Base-by-base conservation (phyloP, 805 yeast genomes). In the Candida nanaspora region DNA sequence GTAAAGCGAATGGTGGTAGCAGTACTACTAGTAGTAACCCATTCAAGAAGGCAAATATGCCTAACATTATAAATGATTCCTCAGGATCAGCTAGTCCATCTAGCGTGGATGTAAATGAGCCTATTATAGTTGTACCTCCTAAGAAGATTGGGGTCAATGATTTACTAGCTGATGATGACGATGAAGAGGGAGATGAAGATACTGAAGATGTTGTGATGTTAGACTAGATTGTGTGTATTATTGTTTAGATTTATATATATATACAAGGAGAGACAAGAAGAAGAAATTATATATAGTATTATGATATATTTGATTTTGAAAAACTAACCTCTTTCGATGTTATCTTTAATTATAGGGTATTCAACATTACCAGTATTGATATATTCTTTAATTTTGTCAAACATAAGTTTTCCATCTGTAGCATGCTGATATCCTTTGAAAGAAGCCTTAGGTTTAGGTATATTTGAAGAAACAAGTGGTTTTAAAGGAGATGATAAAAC, bases 381-480 rank as follows among this genome's bases (percentile, higher is more conserved):
- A 57, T 77, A 93, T 50, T 86, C 86, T 55, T 74, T 75, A 40
- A 86, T 69, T 57, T 85, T 86, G 35, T 78, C 72, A 51, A 86
- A 70, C 46, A 86, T 82, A 39, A 86, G 70, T 41, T 78, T 74
- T 10, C 91, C 80, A 59, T 86, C 95, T 37, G 76, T 69, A 35
- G 86, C 76, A 53, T 78, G 78, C 23, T 58, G 50, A 59, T 74
- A 91, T 6, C 96, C 96, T 41, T 67, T 66, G 57, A 68, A 87
- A 27, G 70, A 68, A 57, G 87, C 88, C 47, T 66, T 70, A 37
- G 88, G 72, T 51, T 76, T 74, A 9, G 95, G 89, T 8, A 80
- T 73, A 38, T 78, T 78, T 18, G 82, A 78, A 35, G 87, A 80
- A 4, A 88, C 95, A 38, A 86, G 70, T 4, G 98, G 89, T 53